These are phyloP conservation scores for Botryosphaeria dothidea DNA, from an alignment of 2,329 filamentous ascomycete genomes.

Conservation along the genomic window DNA sequence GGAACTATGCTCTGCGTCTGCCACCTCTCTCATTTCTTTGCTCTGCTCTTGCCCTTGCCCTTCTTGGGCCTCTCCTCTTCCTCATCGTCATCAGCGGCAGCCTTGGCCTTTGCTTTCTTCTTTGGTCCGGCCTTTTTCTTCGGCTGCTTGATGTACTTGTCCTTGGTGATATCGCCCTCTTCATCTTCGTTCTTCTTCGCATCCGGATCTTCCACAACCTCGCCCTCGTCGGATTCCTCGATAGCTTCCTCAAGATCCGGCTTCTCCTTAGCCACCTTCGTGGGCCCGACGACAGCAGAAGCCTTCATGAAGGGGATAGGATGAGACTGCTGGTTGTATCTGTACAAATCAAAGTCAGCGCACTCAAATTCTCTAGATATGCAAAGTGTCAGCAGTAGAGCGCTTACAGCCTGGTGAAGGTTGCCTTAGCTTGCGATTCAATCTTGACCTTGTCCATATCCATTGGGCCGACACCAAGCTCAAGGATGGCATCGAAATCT, in stretches of 20 bases:
- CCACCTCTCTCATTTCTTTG: conserved; percentile 5
- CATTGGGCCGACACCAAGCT: conserved; percentile 86
- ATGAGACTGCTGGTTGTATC: conserved; percentile 83
- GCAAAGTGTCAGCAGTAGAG: background rate
- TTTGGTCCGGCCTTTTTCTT: conserved; percentile 61
- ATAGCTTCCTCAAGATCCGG: conserved; percentile 96
- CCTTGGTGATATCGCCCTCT: conserved; percentile 83
- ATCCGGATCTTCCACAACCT: conserved; percentile 40
- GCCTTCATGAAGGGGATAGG: conserved; percentile 97
- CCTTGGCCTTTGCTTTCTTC: conserved; percentile 29
- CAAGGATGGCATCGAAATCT: conserved; percentile 89
- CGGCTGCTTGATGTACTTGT: conserved; percentile 93
- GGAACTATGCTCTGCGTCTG: background rate
- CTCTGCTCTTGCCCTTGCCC: conserved; percentile 5
- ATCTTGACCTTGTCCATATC: conserved; percentile 73
- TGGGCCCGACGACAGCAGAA: conserved; percentile 70
- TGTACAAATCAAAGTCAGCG: conserved; percentile 37
- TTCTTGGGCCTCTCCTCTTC: conserved; percentile 14
- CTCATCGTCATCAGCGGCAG: background rate
- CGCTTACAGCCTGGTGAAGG: conserved; percentile 84
- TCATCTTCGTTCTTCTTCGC: conserved; percentile 63
- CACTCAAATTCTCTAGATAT: too few species aligned
- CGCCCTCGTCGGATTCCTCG: conserved; percentile 78
- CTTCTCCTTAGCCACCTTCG: conserved; percentile 70
- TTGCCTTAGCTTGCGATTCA: conserved; percentile 80